Evolutionary conservation across 2,329 filamentous ascomycete species (phyloP), one percentile per base, ranked within the genome.

Genomic region (Thelonectria rubi): DNA sequence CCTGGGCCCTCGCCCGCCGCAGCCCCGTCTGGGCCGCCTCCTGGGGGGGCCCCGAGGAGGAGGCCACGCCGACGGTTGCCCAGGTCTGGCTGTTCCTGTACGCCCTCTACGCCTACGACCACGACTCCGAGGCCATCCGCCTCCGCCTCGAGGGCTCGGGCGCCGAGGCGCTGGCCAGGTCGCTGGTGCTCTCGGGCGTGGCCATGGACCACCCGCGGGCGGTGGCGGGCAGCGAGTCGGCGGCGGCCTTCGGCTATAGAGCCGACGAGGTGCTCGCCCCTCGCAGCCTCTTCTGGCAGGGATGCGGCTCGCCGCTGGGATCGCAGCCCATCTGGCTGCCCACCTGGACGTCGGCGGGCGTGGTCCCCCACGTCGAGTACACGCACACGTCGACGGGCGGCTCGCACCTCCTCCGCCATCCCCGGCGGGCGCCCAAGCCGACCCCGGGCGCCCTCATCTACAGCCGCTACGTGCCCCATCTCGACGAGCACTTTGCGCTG

Each of bases 401-500:
- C 53, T 68, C 70, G 20, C 68, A 71, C 11, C 72, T 75, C 48
- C 72, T 77, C 15, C 86, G 85, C 70, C 91, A 93, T 75, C 91
- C 91, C 4, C 81, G 87, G 2, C 86, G 91, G 4, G 85, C 85
- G 3, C 81, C 86, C 45, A 93, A 93, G 78, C 91, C 91, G 7
- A 75, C 78, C 3, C 87, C 88, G 0, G 89, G 89, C 1, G 84
- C 86, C 1, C 81, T 88, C 63, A 82, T 91, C 67, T 93, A 93
- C 81, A 91, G 89, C 71, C 88, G 91, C 47, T 93, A 88, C 77
- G 89, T 93, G 60, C 89, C 90, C 6, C 86, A 91, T 67, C 80
- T 93, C 39, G 81, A 87, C 58, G 87, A 93, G 79, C 88, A 86
- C 72, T 93, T 93, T 75, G 90, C 88, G 60, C 88, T 93, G 76